phyloP scores from a whole-genome alignment of 1,139 yeast genomes.

The Trichomonascaceae sp. region DNA sequence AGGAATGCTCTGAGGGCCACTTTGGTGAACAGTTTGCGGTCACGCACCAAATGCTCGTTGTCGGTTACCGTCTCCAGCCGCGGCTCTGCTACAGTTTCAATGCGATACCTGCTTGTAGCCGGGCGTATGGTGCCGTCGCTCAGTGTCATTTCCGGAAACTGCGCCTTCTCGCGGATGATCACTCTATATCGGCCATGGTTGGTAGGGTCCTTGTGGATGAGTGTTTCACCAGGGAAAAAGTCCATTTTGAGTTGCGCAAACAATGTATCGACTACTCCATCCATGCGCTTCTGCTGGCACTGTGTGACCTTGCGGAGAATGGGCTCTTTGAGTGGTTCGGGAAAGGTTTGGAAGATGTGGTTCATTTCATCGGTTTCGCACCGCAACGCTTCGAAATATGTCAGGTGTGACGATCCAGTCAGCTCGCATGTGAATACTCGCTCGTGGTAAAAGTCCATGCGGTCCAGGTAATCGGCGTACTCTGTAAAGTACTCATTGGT shows the following conservation, averaged over 20 bases:
- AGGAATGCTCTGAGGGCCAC: constrained; percentile 81
- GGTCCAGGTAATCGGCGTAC: constrained; percentile 56
- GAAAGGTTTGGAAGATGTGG: constrained; percentile 70
- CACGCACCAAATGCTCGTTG: constrained; percentile 62
- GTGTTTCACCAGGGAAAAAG: constrained; percentile 84
- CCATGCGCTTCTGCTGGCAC: constrained; percentile 72
- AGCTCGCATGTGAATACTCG: constrained; percentile 89
- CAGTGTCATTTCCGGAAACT: constrained; percentile 26
- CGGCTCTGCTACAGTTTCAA: constrained; percentile 38
- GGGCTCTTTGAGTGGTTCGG: constrained; percentile 86
- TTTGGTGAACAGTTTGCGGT: constrained; percentile 78
- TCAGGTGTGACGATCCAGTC: constrained; percentile 84
- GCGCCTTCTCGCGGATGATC: constrained; percentile 42
- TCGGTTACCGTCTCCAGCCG: constrained; percentile 53
- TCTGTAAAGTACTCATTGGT: constrained; percentile 78
- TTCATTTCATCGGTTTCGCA: constrained; percentile 36
- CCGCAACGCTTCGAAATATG: constrained; percentile 77
- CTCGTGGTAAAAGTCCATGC: constrained; percentile 28
- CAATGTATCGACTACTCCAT: constrained; percentile 75
- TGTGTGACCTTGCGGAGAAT: constrained; percentile 75
- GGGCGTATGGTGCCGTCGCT: constrained; percentile 39
- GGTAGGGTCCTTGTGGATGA: constrained; percentile 35
- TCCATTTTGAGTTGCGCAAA: constrained; percentile 57
- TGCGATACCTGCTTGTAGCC: constrained; percentile 58
- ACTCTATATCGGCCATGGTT: constrained; percentile 38